These are phyloP conservation scores for Tolypocladium tropicale DNA, from an alignment of 2,329 filamentous ascomycete species.

Conservation along the genomic window DNA sequence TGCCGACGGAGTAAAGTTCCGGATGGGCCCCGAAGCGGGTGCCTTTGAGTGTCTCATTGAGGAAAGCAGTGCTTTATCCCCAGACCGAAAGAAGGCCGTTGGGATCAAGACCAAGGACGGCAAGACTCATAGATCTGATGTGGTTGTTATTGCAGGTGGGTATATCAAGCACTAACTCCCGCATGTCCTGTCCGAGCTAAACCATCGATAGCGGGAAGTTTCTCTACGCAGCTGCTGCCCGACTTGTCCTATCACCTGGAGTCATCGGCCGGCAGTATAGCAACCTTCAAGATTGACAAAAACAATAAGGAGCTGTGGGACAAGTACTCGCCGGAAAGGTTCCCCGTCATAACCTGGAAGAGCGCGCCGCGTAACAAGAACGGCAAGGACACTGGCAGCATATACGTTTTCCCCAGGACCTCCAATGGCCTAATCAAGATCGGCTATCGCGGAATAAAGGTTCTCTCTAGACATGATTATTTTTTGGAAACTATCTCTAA, in stretches of 20 bases:
- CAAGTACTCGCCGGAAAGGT: slow-evolving; percentile 20
- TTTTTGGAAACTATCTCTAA: not conserved
- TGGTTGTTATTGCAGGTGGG: slow-evolving; percentile 16
- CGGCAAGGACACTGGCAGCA: slow-evolving; percentile 18
- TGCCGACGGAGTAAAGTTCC: slow-evolving; percentile 13
- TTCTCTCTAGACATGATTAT: not conserved
- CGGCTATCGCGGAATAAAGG: slow-evolving; percentile 18
- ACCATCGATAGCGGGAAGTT: slow-evolving; percentile 15
- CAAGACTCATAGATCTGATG: slow-evolving; percentile 8
- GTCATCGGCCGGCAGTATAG: slow-evolving; percentile 17
- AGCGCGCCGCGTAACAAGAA: slow-evolving; percentile 12
- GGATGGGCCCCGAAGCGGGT: slow-evolving; percentile 14
- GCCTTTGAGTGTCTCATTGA: slow-evolving; percentile 10
- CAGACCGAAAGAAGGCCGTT: not conserved
- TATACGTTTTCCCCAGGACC: slow-evolving; percentile 18
- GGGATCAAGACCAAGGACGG: slow-evolving; percentile 8
- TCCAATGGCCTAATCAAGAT: slow-evolving; percentile 16
- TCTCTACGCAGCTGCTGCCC: slow-evolving; percentile 18
- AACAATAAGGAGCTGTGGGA: slow-evolving; percentile 14
- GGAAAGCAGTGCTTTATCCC: not conserved
- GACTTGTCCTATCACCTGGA: slow-evolving; percentile 17
- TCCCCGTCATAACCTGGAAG: slow-evolving; percentile 21
- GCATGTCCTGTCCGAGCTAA: not conserved
- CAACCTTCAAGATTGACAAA: slow-evolving; percentile 16
- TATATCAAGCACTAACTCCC: not conserved